A percentile compares a stretch with the other conserved stretches of the same genome.
These are phyloP conservation scores for Fusarium praegraminearum DNA, from an alignment of 2,329 filamentous ascomycete genomes.

Conservation along the genomic window DNA sequence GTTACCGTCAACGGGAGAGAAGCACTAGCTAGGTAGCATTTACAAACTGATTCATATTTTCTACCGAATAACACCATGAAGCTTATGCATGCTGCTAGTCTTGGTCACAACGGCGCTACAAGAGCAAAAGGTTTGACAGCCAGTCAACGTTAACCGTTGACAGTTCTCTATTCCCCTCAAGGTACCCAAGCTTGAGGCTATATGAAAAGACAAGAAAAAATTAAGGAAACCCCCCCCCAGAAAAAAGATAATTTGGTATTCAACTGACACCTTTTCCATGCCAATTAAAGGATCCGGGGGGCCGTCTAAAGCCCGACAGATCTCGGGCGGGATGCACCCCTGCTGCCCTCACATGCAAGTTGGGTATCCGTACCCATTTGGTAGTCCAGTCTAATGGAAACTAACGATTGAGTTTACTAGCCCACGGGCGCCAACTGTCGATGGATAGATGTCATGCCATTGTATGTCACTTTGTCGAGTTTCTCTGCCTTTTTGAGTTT, in stretches of 20 bases:
- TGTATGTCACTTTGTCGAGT: constrained; percentile 8
- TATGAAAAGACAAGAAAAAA: too few species aligned
- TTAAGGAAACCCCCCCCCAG: too few species aligned
- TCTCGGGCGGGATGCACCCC: constrained; percentile 7
- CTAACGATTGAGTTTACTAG: constrained; percentile 14
- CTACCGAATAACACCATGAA: constrained; percentile 14
- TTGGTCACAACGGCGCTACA: neutral
- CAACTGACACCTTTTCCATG: neutral
- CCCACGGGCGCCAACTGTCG: constrained; percentile 13
- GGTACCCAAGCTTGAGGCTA: neutral
- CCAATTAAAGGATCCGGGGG: neutral
- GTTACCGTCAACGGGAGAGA: constrained; percentile 3
- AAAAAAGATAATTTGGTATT: neutral
- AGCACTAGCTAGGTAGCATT: constrained; percentile 3
- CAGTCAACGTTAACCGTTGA: neutral
- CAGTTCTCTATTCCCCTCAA: neutral
- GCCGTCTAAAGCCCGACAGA: neutral
- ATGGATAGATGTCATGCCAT: neutral
- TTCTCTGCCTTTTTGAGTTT: constrained; percentile 28
- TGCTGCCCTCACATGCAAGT: neutral
- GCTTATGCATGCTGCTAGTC: constrained; percentile 13
- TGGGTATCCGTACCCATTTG: neutral
- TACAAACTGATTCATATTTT: neutral
- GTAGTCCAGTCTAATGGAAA: neutral
- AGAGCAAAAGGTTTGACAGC: neutral